These are phyloP conservation scores for Stephania yunnanensis DNA, from an alignment of 164 flowering plant genomes.

Conservation along the genomic window DNA sequence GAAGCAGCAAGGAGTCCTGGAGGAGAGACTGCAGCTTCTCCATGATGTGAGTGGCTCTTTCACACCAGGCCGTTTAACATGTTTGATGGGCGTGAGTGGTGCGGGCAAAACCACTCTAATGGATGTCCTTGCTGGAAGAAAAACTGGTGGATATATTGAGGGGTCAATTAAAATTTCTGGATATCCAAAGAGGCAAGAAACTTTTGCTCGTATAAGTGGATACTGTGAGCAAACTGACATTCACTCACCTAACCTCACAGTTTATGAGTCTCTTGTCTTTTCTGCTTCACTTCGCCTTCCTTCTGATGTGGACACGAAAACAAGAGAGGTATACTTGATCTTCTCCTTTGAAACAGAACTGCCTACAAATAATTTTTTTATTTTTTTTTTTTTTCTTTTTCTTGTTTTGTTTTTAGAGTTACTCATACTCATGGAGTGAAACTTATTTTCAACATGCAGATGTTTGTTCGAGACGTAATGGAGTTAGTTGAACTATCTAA, in stretches of 20 bases:
- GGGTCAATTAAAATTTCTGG: slow-evolving; percentile 43
- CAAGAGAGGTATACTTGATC: slow-evolving; percentile 19
- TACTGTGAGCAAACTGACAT: slow-evolving; percentile 51
- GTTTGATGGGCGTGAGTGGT: slow-evolving; percentile 46
- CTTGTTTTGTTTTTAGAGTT: neutral
- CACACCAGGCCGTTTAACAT: slow-evolving; percentile 44
- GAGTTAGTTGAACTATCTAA: slow-evolving; percentile 12
- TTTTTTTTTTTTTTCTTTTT: neutral
- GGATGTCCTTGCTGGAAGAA: slow-evolving; percentile 51
- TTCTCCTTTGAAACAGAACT: neutral
- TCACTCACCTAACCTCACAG: slow-evolving; percentile 45
- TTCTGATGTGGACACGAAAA: slow-evolving; percentile 25
- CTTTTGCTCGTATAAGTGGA: slow-evolving; percentile 44
- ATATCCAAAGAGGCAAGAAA: slow-evolving; percentile 37
- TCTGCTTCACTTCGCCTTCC: slow-evolving; percentile 49
- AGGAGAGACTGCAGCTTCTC: slow-evolving; percentile 34
- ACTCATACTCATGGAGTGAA: neutral
- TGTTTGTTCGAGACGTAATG: slow-evolving; percentile 15
- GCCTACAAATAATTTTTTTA: neutral
- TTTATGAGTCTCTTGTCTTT: slow-evolving; percentile 41
- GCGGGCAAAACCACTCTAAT: slow-evolving; percentile 54
- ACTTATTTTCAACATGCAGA: slow-evolving; percentile 4
- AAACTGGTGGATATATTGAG: slow-evolving; percentile 43
- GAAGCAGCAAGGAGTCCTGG: slow-evolving; percentile 36
- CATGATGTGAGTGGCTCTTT: slow-evolving; percentile 46